These are phyloP conservation scores for Ottelia alismoides DNA, from an alignment of 106 monocot species.

Conservation along the genomic window DNA sequence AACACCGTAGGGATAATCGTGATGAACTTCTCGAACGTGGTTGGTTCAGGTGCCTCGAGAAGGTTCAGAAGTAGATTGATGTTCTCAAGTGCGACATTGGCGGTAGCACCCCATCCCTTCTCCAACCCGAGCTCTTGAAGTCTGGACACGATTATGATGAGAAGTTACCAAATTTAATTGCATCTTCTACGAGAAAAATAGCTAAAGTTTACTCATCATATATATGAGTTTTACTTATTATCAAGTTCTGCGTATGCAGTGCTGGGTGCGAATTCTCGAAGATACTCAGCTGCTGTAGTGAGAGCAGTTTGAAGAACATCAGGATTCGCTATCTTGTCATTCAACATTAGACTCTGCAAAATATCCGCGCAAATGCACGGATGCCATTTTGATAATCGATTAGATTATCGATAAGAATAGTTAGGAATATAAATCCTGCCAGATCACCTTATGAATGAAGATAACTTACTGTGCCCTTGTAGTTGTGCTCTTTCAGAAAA, in stretches of 20 bases:
- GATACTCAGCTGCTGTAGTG: constrained; percentile 54
- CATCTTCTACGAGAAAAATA: not conserved
- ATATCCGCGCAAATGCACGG: not conserved
- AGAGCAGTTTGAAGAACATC: constrained; percentile 40
- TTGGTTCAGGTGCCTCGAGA: constrained; percentile 80
- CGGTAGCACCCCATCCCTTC: constrained; percentile 73
- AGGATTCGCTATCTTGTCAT: constrained; percentile 52
- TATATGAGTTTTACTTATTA: constrained; percentile 19
- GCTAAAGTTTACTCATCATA: not conserved
- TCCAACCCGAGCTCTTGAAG: constrained; percentile 60
- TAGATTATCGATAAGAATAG: too few species aligned
- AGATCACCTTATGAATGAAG: too few species aligned
- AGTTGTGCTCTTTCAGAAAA: constrained; percentile 47
- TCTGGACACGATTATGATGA: too few species aligned
- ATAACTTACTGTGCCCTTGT: constrained; percentile 57
- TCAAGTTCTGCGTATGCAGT: constrained; percentile 55
- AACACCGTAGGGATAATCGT: constrained; percentile 70
- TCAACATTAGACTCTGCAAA: constrained; percentile 66
- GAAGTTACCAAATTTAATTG: not conserved
- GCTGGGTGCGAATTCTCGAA: constrained; percentile 33
- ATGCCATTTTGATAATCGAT: too few species aligned
- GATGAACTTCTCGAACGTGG: constrained; percentile 64
- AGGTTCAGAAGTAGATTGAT: constrained; percentile 65
- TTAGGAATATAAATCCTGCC: too few species aligned
- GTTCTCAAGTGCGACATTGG: constrained; percentile 31